Percentiles rank a stretch among this genome's conserved stretches.
phyloP scores from a whole-genome alignment of 1,139 yeast species.

The Yamadazyma diddensiae region DNA sequence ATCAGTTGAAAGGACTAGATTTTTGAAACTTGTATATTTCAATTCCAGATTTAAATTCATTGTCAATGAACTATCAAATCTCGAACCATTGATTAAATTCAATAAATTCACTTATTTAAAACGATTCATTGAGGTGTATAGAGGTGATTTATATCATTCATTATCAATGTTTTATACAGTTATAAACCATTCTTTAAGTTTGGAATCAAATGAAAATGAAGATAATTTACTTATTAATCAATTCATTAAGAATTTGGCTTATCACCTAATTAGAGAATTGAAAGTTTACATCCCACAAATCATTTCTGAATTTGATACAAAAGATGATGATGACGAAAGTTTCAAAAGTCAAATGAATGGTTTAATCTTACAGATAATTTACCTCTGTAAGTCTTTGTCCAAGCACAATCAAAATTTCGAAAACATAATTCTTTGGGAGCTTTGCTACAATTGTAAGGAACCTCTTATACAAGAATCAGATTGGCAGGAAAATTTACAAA shows the following conservation, averaged over 20 bases:
- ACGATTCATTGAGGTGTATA: constrained; percentile 73
- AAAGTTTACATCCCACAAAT: constrained; percentile 26
- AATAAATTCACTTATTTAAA: constrained; percentile 68
- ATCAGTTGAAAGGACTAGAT: constrained; percentile 13
- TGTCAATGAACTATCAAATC: constrained; percentile 53
- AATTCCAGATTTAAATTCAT: constrained; percentile 62
- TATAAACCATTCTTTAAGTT: constrained; percentile 34
- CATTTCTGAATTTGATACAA: constrained; percentile 9
- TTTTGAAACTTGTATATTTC: constrained; percentile 47
- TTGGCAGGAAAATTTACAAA: constrained; percentile 35
- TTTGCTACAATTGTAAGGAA: constrained; percentile 20
- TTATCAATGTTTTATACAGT: constrained; percentile 64
- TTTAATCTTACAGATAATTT: constrained; percentile 66
- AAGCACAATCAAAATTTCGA: constrained; percentile 71
- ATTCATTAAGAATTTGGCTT: constrained; percentile 32
- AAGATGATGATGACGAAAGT: constrained; percentile 25
- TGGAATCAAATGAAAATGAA: constrained; percentile 17
- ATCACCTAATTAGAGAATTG: constrained; percentile 26
- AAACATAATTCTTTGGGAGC: constrained; percentile 37
- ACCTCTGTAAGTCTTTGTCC: constrained; percentile 72
- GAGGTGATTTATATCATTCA: constrained; percentile 79
- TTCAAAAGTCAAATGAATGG: constrained; percentile 52
- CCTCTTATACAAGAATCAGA: constrained; percentile 29
- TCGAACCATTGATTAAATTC: constrained; percentile 50
- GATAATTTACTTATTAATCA: constrained; percentile 29